A percentile compares a stretch with the other conserved stretches of the same genome.
phyloP scores from a whole-genome alignment of 345 rosid species.

The Melaleuca quinquenervia region DNA sequence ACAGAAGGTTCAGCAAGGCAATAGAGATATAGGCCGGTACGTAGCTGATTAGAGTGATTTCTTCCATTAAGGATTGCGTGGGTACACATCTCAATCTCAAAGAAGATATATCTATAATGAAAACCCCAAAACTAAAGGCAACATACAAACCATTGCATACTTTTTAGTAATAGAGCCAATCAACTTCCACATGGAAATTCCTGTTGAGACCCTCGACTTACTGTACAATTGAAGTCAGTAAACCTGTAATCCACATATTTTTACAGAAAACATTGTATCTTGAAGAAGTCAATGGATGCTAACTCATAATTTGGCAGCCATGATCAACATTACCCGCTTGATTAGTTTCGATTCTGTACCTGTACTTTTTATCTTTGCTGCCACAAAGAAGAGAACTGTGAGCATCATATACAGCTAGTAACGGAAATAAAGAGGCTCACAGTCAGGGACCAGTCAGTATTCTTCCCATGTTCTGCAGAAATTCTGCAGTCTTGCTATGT shows the following conservation, averaged over 20 bases:
- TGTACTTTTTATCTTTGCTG: background rate
- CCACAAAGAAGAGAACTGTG: background rate
- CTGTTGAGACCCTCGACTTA: background rate
- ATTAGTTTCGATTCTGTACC: background rate
- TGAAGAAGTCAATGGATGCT: background rate
- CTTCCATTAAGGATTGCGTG: background rate
- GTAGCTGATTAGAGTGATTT: background rate
- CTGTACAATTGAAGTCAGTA: background rate
- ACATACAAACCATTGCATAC: background rate
- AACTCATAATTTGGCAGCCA: background rate
- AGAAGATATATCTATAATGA: background rate
- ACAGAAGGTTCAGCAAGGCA: background rate
- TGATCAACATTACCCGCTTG: background rate
- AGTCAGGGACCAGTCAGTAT: conserved; percentile 62
- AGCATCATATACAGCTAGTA: background rate
- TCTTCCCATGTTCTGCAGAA: conserved; percentile 57
- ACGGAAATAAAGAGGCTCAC: background rate
- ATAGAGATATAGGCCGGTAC: background rate
- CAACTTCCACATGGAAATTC: background rate
- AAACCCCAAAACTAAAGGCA: background rate
- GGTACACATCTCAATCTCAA: background rate
- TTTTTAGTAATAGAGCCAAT: background rate
- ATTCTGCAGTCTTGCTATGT: conserved; percentile 19
- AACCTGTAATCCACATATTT: background rate
- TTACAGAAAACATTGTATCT: background rate